Evolutionary conservation across 2,329 filamentous ascomycete genomes (phyloP), one percentile per base, ranked within the genome.

Genomic region (Parastagonospora avenae): DNA sequence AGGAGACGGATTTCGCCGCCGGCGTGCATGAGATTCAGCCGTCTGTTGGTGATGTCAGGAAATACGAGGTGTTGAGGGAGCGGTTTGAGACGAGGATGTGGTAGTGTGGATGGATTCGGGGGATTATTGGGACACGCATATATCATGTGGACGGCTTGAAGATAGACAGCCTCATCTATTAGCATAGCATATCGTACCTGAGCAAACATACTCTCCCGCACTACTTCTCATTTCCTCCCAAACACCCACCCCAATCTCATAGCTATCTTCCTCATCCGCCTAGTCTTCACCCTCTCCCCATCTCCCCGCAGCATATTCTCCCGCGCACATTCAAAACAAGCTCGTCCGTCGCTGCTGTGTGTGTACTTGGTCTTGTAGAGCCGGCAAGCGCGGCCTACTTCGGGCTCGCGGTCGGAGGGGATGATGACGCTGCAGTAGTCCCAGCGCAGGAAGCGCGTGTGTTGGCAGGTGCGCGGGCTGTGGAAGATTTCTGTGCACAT

Each of bases 41-140:
- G 1, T 83, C 81, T 70, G 83, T 85, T n/a, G 77, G 79, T 11
- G 81, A 85, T 64, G 74, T 84, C 56, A 76, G 73, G 62, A 81
- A 79, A 63, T 88, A 86, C 67, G 80, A 85, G 57, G 74, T 72
- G 51, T 57, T 87, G 55, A 77, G 77, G 64, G 73, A 78, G 57
- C 75, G 78, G 48, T 82, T 82, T 14, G 66, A 68, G 40, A 68
- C 64, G 9, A 60, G 62, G 47, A 42, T 63, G 8, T 67, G 51
- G 50, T 59, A 45, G 44, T 28, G n/a, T 14, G n/a, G n/a, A 15
- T 10, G 2, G 15, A 16, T 16, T 35, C 32, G 12, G 15, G 5
- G 19, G 19, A 24, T 3, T 24, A 5, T 5, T 24, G 19, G 19
- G 19, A n/a, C n/a, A n/a, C n/a, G n/a, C n/a, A n/a, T n/a, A n/a